These are phyloP conservation scores for Penicillium waksmanii DNA, from an alignment of 495 filamentous ascomycete species.

Conservation along the genomic window DNA sequence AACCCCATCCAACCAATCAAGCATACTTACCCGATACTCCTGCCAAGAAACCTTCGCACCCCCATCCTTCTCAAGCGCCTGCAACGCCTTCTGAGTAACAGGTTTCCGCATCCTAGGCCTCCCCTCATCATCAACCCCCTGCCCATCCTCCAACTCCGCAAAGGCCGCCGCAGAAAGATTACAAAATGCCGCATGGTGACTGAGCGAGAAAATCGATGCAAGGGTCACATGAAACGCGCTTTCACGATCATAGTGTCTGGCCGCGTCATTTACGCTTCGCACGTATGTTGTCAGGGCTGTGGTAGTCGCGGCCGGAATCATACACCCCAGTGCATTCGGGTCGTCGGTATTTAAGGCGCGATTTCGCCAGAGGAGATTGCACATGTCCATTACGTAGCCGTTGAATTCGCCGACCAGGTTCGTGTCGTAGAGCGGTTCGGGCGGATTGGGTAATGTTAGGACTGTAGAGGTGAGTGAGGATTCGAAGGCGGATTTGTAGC, in stretches of 20 bases:
- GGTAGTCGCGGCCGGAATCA: conserved; percentile 56
- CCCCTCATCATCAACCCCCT: conserved; percentile 50
- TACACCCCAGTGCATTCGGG: conserved; percentile 71
- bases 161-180: conserved; percentile 70
- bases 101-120: conserved; percentile 70
- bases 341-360: conserved; percentile 72
- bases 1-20: conserved; percentile 67
- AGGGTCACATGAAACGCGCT: conserved; percentile 51
- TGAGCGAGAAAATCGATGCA: conserved; percentile 66
- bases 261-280: conserved; percentile 38
- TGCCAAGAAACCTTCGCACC: conserved; percentile 71
- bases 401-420: conserved; percentile 71
- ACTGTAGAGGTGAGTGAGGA: conserved; percentile 52
- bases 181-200: conserved; percentile 67
- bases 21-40: conserved; percentile 74
- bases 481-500: conserved; percentile 79
- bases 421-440: conserved; percentile 52
- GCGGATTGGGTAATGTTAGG: conserved; percentile 33
- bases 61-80: conserved; percentile 64
- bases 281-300: conserved; percentile 54
- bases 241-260: conserved; percentile 40
- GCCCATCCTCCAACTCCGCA: conserved; percentile 62
- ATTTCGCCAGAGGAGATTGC: conserved; percentile 82
- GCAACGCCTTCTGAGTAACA: conserved; percentile 69
- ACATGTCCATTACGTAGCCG: conserved; percentile 86